phyloP scores from a whole-genome alignment of 2,329 filamentous ascomycete genomes.

The Lithohypha guttulata region DNA sequence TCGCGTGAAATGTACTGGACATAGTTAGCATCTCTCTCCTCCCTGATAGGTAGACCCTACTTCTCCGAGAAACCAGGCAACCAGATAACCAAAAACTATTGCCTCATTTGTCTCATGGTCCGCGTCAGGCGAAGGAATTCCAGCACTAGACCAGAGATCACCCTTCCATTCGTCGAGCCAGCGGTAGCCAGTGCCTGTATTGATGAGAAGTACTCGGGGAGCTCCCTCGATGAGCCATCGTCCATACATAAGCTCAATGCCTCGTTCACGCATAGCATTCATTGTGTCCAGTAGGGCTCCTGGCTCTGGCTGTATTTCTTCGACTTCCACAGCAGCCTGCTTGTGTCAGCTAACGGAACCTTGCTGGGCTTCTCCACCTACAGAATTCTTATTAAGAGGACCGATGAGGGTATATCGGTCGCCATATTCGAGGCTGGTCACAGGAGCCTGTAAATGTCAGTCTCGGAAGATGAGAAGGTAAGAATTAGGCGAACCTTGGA shows the following conservation, averaged over 20 bases:
- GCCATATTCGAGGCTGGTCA: conserved; percentile 97
- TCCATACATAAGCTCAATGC: conserved; percentile 82
- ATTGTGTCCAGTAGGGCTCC: conserved; percentile 73
- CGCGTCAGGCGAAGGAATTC: conserved; percentile 82
- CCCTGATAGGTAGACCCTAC: conserved; percentile 39
- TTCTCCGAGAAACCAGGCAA: conserved; percentile 97
- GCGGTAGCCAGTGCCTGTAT: conserved; percentile 84
- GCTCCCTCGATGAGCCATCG: conserved; percentile 97
- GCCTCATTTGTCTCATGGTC: conserved; percentile 96
- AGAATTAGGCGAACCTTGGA: conserved; percentile 50
- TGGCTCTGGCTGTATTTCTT: conserved; percentile 76
- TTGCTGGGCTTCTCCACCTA: too few species aligned
- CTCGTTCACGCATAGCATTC: conserved; percentile 82
- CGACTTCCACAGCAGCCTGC: conserved; percentile 93
- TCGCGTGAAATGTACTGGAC: conserved; percentile 82
- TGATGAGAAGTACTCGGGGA: conserved; percentile 83
- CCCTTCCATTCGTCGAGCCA: conserved; percentile 95
- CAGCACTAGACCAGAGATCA: conserved; percentile 84
- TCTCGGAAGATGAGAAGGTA: background rate
- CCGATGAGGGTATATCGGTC: conserved; percentile 92
- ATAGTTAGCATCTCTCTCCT: conserved; percentile 12
- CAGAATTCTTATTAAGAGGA: conserved; percentile 81
- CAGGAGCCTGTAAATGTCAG: conserved; percentile 49
- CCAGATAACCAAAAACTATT: conserved; percentile 92
- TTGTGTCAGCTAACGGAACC: conserved; percentile 5